Percentiles rank a stretch among this genome's conserved stretches.
Conservation (phyloP, 805 yeast species). For the Pichia ethanolica region DNA sequence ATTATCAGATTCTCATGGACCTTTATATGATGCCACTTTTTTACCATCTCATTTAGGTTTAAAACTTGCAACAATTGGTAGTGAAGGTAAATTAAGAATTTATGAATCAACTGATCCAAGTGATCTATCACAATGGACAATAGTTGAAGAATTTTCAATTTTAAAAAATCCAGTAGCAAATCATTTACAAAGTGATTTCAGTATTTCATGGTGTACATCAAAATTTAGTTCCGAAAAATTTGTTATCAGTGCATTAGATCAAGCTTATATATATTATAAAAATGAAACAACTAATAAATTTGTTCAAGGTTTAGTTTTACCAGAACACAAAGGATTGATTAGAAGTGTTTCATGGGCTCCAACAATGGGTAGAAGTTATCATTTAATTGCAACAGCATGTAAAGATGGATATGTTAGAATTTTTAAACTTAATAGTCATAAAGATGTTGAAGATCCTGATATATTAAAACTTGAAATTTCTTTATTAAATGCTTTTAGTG, state of each 20-base stretch:
- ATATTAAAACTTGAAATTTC: constrained; percentile 18
- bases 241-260: constrained; percentile 79
- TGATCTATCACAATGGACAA: constrained; percentile 76
- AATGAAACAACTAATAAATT: constrained; percentile 43
- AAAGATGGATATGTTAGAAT: constrained; percentile 90
- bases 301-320: constrained; percentile 53
- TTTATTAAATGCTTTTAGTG: constrained; percentile 24
- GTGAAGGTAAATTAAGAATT: constrained; percentile 78
- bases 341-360: constrained; percentile 96
- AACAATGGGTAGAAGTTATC: constrained; percentile 83
- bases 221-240: constrained; percentile 74
- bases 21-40: constrained; percentile 82
- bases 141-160: constrained; percentile 63
- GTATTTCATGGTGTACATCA: constrained; percentile 87
- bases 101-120: constrained; percentile 88
- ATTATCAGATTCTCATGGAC: constrained; percentile 80
- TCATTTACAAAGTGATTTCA: constrained; percentile 77
- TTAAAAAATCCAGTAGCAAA: constrained; percentile 67
- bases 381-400: constrained; percentile 89
- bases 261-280: constrained; percentile 64
- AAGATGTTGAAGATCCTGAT: constrained; percentile 11
- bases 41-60: constrained; percentile 81
- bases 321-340: constrained; percentile 81
- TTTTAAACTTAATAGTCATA: constrained; percentile 56
- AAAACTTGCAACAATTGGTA: constrained; percentile 77